Evolutionary conservation across 495 filamentous ascomycete genomes (phyloP), one percentile per base, ranked within the genome.

Genomic region (Penicillium pancosmium): DNA sequence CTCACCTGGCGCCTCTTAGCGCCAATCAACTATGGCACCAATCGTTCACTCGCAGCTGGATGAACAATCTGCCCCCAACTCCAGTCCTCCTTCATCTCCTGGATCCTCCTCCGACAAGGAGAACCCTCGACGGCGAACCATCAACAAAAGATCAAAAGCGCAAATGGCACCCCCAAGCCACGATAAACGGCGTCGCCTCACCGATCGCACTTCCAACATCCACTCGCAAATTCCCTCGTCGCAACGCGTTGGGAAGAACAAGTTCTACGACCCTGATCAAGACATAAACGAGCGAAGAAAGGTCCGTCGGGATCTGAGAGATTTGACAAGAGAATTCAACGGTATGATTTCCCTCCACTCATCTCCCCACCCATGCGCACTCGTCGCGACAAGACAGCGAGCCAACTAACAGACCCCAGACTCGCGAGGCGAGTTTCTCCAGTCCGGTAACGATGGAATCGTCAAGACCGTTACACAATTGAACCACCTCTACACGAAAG

Each of bases 181-280:
- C 8, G 67, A 57, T 38, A 82, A 83, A 61, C 74, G 81, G 23
- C 72, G 72, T 34, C 78, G 78, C 62, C 62, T 82, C 5, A 68
- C 65, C 13, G 73, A 78, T 40, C 71, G 69, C 55, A 25, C 57
- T 9, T 56, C 64, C 5, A 77, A 74, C 56, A 47, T 58, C 10
- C 72, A 73, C 54, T 73, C 70, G 33, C 70, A 71, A 57, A 23
- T 52, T 21, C 49, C 60, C 25, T 58, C 56, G 6, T 68, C 73
- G 43, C 72, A 73, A 54, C 62, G 56, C 8, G 51, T 56, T 40
- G 52, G 64, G 34, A 55, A 61, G 36, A 82, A 69, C 5, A 69
- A 80, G 54, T 88, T 79, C 59, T 99, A 95, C 67, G 91, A 99
- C 60, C 94, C 94, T 0, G 87, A 96, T 63, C 94, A 99, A 67